Conservation (phyloP, 805 yeast genomes). For the Saccharomyces jurei region DNA sequence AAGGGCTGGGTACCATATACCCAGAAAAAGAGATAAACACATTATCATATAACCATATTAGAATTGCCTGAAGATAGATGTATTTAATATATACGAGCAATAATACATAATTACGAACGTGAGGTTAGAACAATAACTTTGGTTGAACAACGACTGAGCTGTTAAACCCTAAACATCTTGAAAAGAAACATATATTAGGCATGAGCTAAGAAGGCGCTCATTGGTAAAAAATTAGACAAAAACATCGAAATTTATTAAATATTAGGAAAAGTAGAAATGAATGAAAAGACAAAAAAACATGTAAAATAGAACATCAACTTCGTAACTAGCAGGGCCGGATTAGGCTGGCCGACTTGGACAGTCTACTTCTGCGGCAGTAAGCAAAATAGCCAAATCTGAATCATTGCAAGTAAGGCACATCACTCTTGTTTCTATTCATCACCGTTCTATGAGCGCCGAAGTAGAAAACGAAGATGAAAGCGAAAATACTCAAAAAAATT, state of each 20-base stretch:
- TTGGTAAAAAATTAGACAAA: background rate
- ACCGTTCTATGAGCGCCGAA: slow-evolving; percentile 22
- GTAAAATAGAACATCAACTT: background rate
- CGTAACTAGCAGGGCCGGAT: background rate
- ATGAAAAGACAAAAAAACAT: background rate
- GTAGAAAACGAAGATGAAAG: slow-evolving; percentile 20
- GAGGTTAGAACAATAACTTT: background rate
- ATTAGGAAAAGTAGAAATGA: background rate
- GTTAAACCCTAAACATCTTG: background rate
- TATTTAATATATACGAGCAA: background rate
- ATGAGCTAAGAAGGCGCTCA: background rate
- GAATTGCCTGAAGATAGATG: background rate
- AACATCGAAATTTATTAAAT: background rate
- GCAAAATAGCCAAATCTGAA: background rate
- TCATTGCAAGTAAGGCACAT: slow-evolving; percentile 21
- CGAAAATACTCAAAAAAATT: slow-evolving; percentile 20
- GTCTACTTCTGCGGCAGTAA: background rate
- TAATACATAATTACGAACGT: background rate
- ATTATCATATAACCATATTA: background rate
- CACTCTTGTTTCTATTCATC: slow-evolving; percentile 21
- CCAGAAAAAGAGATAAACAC: background rate
- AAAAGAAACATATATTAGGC: background rate
- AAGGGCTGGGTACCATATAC: background rate
- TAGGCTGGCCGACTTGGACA: background rate
- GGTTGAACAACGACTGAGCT: background rate